Evolutionary conservation across 176 grass and related monocot genomes (phyloP).

Genomic region (Aegilops speltoides): DNA sequence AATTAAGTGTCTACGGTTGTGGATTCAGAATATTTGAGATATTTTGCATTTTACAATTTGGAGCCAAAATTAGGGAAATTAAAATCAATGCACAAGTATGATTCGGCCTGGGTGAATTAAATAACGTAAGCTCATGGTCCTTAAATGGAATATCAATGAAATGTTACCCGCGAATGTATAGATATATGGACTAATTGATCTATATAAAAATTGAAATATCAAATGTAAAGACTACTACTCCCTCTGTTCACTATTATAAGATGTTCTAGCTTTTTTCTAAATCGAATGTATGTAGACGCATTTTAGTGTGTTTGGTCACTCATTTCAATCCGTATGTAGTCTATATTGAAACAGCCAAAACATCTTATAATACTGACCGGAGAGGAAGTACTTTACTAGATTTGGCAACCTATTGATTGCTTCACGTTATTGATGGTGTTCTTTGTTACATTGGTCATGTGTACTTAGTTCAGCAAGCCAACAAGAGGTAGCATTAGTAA

Average conservation of each 20-base stretch:
- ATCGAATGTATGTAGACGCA: too few species aligned
- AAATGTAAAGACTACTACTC: neutral
- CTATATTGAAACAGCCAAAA: too few species aligned
- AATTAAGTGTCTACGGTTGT: neutral
- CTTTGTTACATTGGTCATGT: too few species aligned
- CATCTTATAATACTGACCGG: too few species aligned
- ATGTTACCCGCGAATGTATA: neutral
- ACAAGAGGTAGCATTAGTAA: neutral
- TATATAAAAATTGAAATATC: neutral
- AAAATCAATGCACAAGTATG: neutral
- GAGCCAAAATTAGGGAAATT: neutral
- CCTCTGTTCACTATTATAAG: too few species aligned
- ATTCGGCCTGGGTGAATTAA: neutral
- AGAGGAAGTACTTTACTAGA: too few species aligned
- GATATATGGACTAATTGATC: neutral
- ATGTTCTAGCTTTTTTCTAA: too few species aligned
- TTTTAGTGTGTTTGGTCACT: too few species aligned
- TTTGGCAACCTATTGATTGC: too few species aligned
- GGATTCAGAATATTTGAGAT: neutral
- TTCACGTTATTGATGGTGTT: too few species aligned
- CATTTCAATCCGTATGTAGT: too few species aligned
- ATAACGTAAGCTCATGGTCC: neutral
- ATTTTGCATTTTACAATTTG: neutral
- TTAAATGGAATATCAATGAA: neutral
- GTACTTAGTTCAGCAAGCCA: too few species aligned